Conservation (phyloP, 345 rosid species). For the Bruguiera parviflora region DNA sequence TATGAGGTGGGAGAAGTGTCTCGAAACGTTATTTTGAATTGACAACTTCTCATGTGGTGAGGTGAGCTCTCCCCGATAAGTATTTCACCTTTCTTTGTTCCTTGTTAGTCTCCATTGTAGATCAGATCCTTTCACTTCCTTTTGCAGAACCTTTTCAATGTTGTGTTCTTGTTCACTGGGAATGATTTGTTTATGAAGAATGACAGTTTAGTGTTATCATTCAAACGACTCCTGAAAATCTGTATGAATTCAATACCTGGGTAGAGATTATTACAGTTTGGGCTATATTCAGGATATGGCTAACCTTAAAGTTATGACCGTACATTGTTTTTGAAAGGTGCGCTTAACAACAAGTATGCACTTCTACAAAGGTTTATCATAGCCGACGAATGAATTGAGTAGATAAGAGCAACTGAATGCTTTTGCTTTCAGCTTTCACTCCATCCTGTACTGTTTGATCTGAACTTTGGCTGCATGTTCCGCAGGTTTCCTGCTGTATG, state of each 20-base stretch:
- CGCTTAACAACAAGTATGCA: no score
- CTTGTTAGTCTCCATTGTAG: neutral
- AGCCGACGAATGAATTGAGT: neutral
- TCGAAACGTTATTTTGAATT: neutral
- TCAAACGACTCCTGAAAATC: no score
- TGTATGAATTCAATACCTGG: no score
- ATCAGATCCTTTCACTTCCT: neutral
- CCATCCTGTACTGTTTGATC: neutral
- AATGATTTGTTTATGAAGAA: no score
- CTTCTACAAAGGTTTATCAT: no score
- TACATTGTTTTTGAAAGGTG: no score
- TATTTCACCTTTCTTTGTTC: neutral
- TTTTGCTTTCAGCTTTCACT: neutral
- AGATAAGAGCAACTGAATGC: neutral
- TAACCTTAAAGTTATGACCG: no score
- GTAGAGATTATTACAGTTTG: no score
- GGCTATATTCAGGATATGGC: no score
- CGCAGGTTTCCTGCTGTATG: conserved; percentile 23
- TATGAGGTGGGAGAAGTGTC: conserved; percentile 19
- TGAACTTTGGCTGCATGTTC: conserved; percentile 15
- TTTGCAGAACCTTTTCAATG: no score
- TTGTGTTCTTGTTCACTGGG: no score
- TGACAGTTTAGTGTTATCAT: no score
- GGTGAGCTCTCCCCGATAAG: neutral
- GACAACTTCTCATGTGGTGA: neutral